Evolutionary conservation across 768 basidiomycete genomes (phyloP), one percentile per base, ranked within the genome.

Genomic region (Mrakia frigida): DNA sequence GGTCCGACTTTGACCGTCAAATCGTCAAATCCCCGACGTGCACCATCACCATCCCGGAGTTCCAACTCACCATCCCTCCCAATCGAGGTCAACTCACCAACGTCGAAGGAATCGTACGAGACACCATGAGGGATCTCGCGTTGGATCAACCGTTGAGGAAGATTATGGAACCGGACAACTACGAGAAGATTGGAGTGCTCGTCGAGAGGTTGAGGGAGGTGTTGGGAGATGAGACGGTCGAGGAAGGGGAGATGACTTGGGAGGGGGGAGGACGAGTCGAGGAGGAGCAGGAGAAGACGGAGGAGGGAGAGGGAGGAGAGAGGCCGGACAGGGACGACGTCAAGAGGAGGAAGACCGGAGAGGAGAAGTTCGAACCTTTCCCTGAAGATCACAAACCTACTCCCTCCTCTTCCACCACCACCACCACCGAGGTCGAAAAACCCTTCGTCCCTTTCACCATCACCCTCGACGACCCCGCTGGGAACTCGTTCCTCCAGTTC

Each of bases 401-500:
- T 7, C n/a, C 59, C 60, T 23, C 72, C 18, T 50, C 46, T 18
- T 18, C 46, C 2, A 2, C 46, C 11, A n/a, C 68, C 21, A 37
- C 56, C 5, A 35, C 65, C 13, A 28, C 65, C 21, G 52, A 53
- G 18, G 43, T 33, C n/a, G 76, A 72, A 16, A 80, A 84, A 11
- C 87, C 90, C 1, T 88, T 93, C 85, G 86, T 85, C 31, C 83
- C 89, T 4, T 93, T 98, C 81, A 94, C 93, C 0, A 81, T 98
- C 74, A 89, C 87, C 72, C 85, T 99, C 28, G 93, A 98, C 80
- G 97, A 99, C 82, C 95, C 95, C 1, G 86, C 94, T 0, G 97
- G 97, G 10, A 95, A 96, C 84, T 95, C 93, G n/a, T 98, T 95
- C 86, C 86, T 97, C 83, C 94, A 97, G 84, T 95, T 96, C 81